These are phyloP conservation scores for Sporothrix phasma DNA, from an alignment of 2,329 filamentous ascomycete species.

Conservation along the genomic window DNA sequence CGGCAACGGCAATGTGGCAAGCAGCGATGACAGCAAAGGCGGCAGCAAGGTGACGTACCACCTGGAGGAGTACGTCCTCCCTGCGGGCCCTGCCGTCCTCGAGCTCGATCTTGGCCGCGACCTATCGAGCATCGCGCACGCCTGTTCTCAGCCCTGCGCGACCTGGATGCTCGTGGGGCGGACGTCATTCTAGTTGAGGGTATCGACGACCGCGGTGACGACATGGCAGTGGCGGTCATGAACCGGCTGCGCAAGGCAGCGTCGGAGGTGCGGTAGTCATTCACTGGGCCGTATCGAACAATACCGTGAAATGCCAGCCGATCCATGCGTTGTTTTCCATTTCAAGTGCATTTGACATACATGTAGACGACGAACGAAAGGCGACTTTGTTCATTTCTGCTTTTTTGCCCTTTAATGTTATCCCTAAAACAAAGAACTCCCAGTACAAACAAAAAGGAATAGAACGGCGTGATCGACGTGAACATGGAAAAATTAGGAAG, in stretches of 20 bases:
- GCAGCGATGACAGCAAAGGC: slow-evolving; percentile 21
- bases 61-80: slow-evolving; percentile 33
- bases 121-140: slow-evolving; percentile 67
- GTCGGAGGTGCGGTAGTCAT: slow-evolving; percentile 39
- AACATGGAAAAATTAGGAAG: neutral
- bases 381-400: neutral
- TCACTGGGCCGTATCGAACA: neutral
- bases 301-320: no score
- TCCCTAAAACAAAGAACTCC: neutral
- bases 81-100: slow-evolving; percentile 34
- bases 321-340: no score
- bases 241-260: slow-evolving; percentile 73
- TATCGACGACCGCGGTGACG: slow-evolving; percentile 67
- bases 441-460: neutral
- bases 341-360: neutral
- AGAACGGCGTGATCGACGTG: neutral
- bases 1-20: slow-evolving; percentile 1
- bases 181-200: slow-evolving; percentile 88
- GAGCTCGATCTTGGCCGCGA: slow-evolving; percentile 66
- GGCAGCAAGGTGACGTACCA: slow-evolving; percentile 23
- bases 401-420: neutral
- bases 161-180: slow-evolving; percentile 69
- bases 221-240: slow-evolving; percentile 81
- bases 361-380: slow-evolving; percentile 10
- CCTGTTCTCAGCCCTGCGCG: slow-evolving; percentile 76